Evolutionary conservation across 2,329 filamentous ascomycete genomes (phyloP), one percentile per base, ranked within the genome.

Genomic region (Trichoderma semiorbis): DNA sequence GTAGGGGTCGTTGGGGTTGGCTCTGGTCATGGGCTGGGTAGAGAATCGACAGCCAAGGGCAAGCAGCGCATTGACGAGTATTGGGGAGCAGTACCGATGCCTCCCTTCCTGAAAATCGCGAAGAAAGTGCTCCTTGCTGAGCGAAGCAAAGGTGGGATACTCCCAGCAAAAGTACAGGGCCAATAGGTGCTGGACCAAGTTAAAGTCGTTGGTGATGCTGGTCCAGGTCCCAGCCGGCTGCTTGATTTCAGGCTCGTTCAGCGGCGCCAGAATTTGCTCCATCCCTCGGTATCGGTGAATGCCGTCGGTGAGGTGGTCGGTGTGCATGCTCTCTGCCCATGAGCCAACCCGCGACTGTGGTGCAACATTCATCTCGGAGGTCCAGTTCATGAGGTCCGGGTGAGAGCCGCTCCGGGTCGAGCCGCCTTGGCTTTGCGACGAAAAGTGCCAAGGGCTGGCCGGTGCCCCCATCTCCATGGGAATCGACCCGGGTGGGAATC

Each of bases 111-210:
- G 81, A 76, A 92, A 92, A 78, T 93, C 91, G 66, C 85, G 85
- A 72, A 91, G 82, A 75, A 93, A 93, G 76, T 91, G 88, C 75
- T 92, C 90, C 77, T 92, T 91, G 77, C 90, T 92, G 58, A 94
- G 85, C 3, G 92, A 89, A 4, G 91, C 89, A 80, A 93, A 93
- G 14, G 91, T 93, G 3, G 92, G 90, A 78, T 94, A 93, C 74
- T 92, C 89, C 88, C 91, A 93, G 82, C 90, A 92, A 75, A 93
- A 93, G 80, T 93, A 93, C 36, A 92, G 82, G 0, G 87, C 85
- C 67, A 93, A 80, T 11, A 93, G 83, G 75, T 91, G 89, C 73
- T 90, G 85, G 1, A 93, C 88, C 34, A 93, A 84, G 14, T 79
- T 81, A 14, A 83, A 76, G 74, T 93, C 90, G 3, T 79, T 77